Evolutionary conservation across 2,329 filamentous ascomycete species (phyloP).

Genomic region (Juglanconis oblonga): DNA sequence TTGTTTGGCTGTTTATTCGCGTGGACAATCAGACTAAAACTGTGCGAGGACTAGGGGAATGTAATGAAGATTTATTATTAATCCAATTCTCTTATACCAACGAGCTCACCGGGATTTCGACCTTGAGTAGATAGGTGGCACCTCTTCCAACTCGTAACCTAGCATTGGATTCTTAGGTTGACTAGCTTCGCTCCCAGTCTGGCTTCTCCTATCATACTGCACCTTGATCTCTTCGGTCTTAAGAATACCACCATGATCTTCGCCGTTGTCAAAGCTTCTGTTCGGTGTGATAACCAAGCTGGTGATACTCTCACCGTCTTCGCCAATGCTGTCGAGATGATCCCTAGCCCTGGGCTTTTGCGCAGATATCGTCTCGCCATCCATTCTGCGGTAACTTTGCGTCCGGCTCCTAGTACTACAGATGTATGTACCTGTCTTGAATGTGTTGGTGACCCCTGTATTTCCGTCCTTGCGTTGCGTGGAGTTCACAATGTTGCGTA

Average conservation of each 20-base stretch:
- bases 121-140: not conserved
- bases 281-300: not conserved
- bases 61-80: too few relatives aligned
- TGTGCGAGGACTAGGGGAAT: too few relatives aligned
- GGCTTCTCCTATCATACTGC: not conserved
- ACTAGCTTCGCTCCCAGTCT: not conserved
- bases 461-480: not conserved
- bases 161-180: not conserved
- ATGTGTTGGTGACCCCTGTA: not conserved
- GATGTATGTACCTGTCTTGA: constrained; percentile 4
- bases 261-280: not conserved
- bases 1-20: too few relatives aligned
- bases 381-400: not conserved
- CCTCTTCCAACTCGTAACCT: not conserved
- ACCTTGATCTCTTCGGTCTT: not conserved
- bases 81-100: too few relatives aligned
- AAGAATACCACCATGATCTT: not conserved
- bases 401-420: not conserved
- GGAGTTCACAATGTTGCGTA: not conserved
- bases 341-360: not conserved
- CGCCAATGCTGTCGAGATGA: not conserved
- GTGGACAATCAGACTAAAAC: too few relatives aligned
- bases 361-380: not conserved
- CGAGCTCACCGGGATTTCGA: not conserved
- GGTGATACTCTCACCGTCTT: not conserved